Base-by-base conservation (phyloP, 495 filamentous ascomycete genomes). In the Penicillium psychrofluorescens region DNA sequence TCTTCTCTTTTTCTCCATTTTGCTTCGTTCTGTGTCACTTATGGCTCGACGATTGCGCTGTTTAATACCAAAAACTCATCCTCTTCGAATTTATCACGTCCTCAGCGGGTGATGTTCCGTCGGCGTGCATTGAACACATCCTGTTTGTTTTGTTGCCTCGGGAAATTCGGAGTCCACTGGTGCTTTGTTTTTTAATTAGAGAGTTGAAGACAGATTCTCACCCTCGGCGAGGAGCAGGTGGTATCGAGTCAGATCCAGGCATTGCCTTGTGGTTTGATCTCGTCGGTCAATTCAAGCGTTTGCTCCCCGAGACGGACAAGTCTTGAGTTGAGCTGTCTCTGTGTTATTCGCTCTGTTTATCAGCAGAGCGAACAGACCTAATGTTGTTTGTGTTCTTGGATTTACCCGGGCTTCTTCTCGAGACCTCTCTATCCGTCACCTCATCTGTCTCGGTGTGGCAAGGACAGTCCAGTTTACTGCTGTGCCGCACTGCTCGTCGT, bases 31-130 rank as follows among this genome's bases (percentile, higher is more conserved):
- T 22, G 22, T 22, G 22, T 22, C 22, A 6, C 22, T 6, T 22
- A 22, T 22, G 22, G 4, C 22, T 22, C 22, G 22, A 6, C 22
- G 22, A 22, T 6, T 61, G 51, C 54, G 49, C 52, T 56, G 55
- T 59, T 61, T 70, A 68, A 70, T 70, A 61, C 48, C 56, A 64
- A 59, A 55, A 46, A 50, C 50, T 52, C 45, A 42, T 62, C 37
- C 43, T 54, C 40, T 43, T 40, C 38, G 39, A 36, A 36, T 15
- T 29, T 35, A 42, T 32, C 32, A 43, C 35, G 9, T 9, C 5
- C 32, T 34, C 32, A 0, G n/a, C 7, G 32, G 32, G 0, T 34
- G 32, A 34, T 12, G 5, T 7, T 12, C 32, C n/a, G 32, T 12
- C 32, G 6, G 6, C 32, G 32, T 11, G 2, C 22, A 22, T 22